Evolutionary conservation across 2,329 filamentous ascomycete species (phyloP).

Genomic region (Akanthomyces lecanii): DNA sequence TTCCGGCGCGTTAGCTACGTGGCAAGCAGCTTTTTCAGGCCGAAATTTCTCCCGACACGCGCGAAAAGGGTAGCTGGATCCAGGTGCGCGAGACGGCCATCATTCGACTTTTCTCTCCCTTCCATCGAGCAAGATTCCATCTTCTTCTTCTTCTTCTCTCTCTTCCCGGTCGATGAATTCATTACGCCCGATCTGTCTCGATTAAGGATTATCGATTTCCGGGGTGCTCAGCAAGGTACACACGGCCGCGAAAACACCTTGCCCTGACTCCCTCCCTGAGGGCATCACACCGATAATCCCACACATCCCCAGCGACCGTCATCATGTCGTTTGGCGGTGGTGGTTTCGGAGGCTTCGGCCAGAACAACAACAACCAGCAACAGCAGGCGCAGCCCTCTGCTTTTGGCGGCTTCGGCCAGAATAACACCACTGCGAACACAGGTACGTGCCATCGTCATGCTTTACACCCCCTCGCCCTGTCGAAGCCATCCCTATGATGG

Average conservation of each 20-base stretch:
- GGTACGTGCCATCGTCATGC: slow-evolving; percentile 43
- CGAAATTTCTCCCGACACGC: slow-evolving; percentile 11
- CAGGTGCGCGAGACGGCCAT: slow-evolving; percentile 1
- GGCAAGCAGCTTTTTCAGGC: background rate
- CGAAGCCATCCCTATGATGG: slow-evolving; percentile 18
- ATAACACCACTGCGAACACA: slow-evolving; percentile 36
- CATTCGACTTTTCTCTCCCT: background rate
- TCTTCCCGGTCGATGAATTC: background rate
- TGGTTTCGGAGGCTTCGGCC: slow-evolving; percentile 56
- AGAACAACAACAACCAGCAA: slow-evolving; percentile 48
- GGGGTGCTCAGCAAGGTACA: background rate
- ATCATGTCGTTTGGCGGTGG: slow-evolving; percentile 55
- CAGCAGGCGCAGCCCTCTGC: slow-evolving; percentile 32
- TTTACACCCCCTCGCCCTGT: slow-evolving; percentile 18
- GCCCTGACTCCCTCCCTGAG: background rate
- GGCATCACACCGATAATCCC: background rate
- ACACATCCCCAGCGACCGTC: slow-evolving; percentile 16
- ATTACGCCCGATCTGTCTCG: background rate
- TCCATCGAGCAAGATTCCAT: background rate
- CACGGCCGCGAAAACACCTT: background rate
- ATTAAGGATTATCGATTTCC: background rate
- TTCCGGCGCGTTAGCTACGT: slow-evolving; percentile 42
- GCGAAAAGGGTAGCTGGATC: background rate
- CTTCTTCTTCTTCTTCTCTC: background rate
- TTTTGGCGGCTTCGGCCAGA: slow-evolving; percentile 57